Base-by-base conservation (phyloP, 1,139 yeast species). In the Yamadazyma membranifaciens region DNA sequence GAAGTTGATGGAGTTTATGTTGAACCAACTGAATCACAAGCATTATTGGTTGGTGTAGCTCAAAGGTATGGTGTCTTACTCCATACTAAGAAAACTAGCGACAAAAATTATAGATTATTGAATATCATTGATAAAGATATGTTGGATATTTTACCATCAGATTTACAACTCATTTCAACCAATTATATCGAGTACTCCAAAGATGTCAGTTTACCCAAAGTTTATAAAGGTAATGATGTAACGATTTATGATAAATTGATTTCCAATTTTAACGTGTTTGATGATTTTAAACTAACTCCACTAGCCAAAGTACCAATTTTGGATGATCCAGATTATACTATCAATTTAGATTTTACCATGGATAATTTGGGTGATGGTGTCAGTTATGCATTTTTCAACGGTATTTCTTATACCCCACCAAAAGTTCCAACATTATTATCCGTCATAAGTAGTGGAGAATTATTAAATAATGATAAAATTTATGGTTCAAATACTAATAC, bases 331-430 rank as follows among this genome's bases (percentile, higher is more conserved):
- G 96, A 87, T 58, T 71, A 77, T 52, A 72, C 72, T 41, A 73
- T 89, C 50, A 73, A 75, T 11, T 65, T 91, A 34, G 80, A 80
- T 50, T 87, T 91, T 46, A 60, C 66, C 31, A 88, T 89, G 95
- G 82, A 82, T 59, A 86, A 85, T 65, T 72, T 91, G 60, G 77
- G 73, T 35, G 73, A 87, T 59, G 98, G 98, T 62, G 72, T 85
- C 45, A 87, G 86, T 65, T 91, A 89, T 59, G 96, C 97, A 9
- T 82, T 89, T 65, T 87, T 91, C 80, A 87, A 89, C 71, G 82
- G 85, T 60, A 71, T 83, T 50, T 74, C 95, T n/a, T 91, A 78
- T 64, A 72, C 78, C 17, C 61, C 77, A 30, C 96, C 97, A 43
- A 83, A 81, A 62, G 92, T 89, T 12, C 98, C 98, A 32, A 72